phyloP scores from a whole-genome alignment of 306 rosid genomes.

The Sophora flavescens region DNA sequence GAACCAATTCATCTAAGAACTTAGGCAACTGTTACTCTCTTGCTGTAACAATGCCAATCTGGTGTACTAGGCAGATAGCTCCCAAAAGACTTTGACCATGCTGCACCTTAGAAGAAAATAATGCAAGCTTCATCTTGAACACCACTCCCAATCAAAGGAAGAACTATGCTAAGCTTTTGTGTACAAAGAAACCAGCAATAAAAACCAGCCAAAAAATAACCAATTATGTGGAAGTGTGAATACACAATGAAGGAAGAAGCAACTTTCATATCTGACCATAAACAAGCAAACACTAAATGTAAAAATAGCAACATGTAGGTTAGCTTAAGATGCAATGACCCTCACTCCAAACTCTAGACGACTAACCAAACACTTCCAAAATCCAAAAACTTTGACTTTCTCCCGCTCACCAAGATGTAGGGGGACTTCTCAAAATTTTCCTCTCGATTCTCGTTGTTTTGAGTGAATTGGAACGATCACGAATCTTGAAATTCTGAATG shows the following conservation, averaged over 20 bases:
- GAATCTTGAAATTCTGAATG: no score
- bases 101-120: conserved; percentile 1
- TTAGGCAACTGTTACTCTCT: neutral
- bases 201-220: neutral
- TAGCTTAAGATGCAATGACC: neutral
- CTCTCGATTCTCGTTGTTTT: no score
- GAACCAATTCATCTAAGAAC: neutral
- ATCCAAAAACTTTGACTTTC: no score
- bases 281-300: neutral
- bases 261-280: neutral
- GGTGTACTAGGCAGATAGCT: conserved; percentile 1
- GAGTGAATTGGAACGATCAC: no score
- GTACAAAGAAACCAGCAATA: neutral
- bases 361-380: no score
- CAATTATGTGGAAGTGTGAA: neutral
- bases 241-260: neutral
- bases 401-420: no score
- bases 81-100: neutral
- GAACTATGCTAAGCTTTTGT: neutral
- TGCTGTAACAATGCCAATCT: neutral
- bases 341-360: no score
- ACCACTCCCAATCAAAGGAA: neutral
- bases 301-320: neutral
- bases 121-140: neutral
- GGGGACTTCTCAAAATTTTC: no score